Base-by-base conservation (phyloP, 2,329 filamentous ascomycete genomes). In the Parastagonospora avenae region DNA sequence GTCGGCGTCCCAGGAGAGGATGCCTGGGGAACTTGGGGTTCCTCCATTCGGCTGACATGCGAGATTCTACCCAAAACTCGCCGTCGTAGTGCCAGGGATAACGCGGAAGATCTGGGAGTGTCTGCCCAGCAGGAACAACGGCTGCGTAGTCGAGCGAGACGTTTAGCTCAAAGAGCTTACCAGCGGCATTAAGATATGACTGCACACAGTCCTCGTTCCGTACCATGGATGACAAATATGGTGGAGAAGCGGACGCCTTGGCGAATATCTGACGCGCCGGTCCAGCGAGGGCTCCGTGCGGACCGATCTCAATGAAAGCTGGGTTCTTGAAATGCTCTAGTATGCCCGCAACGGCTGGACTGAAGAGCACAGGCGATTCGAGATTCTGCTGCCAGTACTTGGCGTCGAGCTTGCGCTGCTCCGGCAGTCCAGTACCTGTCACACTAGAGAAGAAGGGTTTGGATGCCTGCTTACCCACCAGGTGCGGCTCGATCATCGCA, bases 381-480 rank as follows among this genome's bases (percentile, higher is more conserved):
- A 64, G 41, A 36, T 64, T 64, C 8, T 31, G 5, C 7, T 37
- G 43, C 62, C 62, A 64, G 50, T 64, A 64, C 2, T 29, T 29
- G 8, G 59, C 10, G 4, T 36, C 51, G 2, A 61, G 42, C 16
- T 2, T 8, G 27, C 14, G 11, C 11, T 10, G 15, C 10, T 44
- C 40, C 10, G n/a, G 16, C 24, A 16, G 8, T 40, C 9, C 19
- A 41, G 39, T 12, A n/a, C 57, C 57, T 2, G 39, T 43, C 2
- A 57, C 55, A 40, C 42, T 51, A 8, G 52, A 61, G 32, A 52
- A 58, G 33, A 60, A 51, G 8, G 47, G 48, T 5, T 31, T 46
- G 10, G 12, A 12, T 2, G 32, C 46, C 4, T 11, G 10, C 9
- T 30, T 30, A 8, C 19, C 33, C 10, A 41, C n/a, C n/a, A 29